phyloP scores from a whole-genome alignment of 2,329 filamentous ascomycete genomes.

The Phyllosticta citrichinensis region DNA sequence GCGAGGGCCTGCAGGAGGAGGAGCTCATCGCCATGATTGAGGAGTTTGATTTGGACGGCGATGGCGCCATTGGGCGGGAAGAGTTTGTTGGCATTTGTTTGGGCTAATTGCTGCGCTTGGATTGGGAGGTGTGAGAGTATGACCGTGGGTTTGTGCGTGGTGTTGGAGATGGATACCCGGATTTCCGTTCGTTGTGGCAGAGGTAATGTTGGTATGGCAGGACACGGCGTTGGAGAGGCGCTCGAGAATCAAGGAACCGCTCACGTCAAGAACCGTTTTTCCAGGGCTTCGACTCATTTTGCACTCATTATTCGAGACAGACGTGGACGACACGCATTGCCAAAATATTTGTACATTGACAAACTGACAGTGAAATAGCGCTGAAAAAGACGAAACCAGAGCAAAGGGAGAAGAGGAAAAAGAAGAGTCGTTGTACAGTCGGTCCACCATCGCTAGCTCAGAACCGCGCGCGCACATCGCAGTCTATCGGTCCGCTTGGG shows the following conservation, averaged over 20 bases:
- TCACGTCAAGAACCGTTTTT: background rate
- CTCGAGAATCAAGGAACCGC: background rate
- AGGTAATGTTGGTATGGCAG: background rate
- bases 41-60: conserved; percentile 91
- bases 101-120: conserved; percentile 18
- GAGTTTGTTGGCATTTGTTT: conserved; percentile 59
- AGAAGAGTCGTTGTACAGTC: background rate
- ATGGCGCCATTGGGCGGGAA: conserved; percentile 60
- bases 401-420: background rate
- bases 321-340: background rate
- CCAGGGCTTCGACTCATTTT: background rate
- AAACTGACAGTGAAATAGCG: background rate
- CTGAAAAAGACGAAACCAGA: background rate
- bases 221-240: background rate
- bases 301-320: background rate
- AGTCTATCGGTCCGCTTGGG: background rate
- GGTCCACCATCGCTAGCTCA: background rate
- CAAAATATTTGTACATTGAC: background rate
- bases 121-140: background rate
- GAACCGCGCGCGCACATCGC: background rate
- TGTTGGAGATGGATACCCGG: background rate
- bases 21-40: conserved; percentile 95
- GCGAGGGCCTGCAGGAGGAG: conserved; percentile 85
- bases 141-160: background rate
- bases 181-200: background rate